Base-by-base conservation (phyloP, 2,329 filamentous ascomycete genomes). In the Gyromitra esculenta region DNA sequence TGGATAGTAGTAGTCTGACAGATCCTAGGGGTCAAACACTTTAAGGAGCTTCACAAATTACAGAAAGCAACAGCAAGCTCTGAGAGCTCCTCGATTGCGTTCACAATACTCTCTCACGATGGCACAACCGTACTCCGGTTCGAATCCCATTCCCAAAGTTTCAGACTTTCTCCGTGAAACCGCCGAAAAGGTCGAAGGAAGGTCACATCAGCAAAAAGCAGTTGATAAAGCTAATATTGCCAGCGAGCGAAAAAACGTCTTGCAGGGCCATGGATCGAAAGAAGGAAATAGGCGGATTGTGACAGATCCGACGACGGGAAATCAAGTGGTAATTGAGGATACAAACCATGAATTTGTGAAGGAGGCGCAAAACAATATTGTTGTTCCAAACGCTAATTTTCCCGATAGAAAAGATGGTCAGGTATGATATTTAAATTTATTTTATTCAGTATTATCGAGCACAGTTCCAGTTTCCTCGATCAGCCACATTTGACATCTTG, bases 291-390 rank as follows among this genome's bases (percentile, higher is more conserved):
- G 87, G 77, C 88, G 90, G 79, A 85, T 82, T 1, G 94, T 97
- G 57, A 93, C 92, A 0, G 95, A 98, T 82, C 95, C 95, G 0
- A 92, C 93, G 0, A 97, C 95, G 0, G 94, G 94, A 21, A 91
- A 90, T 66, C 88, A 97, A 79, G 92, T 97, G 21, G 88, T 92
- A 78, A 97, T 98, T 78, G 92, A 94, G 80, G 92, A 97, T 84
- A 90, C 92, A 21, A 89, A 92, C 81, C 86, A 90, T 69, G 87
- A 91, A 59, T 89, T 91, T 81, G 87, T 92, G 84, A 87, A 92
- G 56, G 85, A 89, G 1, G 91, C 91, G 0, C 89, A 92, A 65
- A 85, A 50, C 65, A 1, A 70, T 31, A 25, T 78, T 9, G 72
- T 76, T 35, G 89, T 98, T 0, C 95, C 95, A 18, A 98, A 97